Evolutionary conservation across 345 rosid species (phyloP).

Genomic region (Microcos paniculata): DNA sequence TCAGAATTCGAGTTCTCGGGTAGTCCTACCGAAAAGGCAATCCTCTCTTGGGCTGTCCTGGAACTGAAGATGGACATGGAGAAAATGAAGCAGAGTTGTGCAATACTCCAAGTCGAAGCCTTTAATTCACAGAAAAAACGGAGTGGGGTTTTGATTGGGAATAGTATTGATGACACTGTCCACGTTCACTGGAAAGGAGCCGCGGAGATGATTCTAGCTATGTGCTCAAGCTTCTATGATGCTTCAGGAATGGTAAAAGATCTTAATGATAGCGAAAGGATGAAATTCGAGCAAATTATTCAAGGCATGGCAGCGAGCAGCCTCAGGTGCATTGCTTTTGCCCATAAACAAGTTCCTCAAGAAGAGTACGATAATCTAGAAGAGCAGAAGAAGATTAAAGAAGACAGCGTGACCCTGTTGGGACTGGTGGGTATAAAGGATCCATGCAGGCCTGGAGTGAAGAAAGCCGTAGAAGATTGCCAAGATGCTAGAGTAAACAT

Average conservation of each 20-base stretch:
- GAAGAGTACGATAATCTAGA: slow-evolving; percentile 14
- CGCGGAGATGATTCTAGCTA: slow-evolving; percentile 68
- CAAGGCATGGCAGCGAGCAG: slow-evolving; percentile 65
- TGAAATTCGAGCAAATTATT: slow-evolving; percentile 43
- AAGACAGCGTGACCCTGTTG: slow-evolving; percentile 44
- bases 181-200: slow-evolving; percentile 84
- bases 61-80: slow-evolving; percentile 44
- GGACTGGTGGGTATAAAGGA: slow-evolving; percentile 77
- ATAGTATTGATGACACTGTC: slow-evolving; percentile 29
- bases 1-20: slow-evolving; percentile 52
- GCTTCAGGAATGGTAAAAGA: slow-evolving; percentile 38
- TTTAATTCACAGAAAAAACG: slow-evolving; percentile 70
- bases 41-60: slow-evolving; percentile 66
- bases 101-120: slow-evolving; percentile 55
- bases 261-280: slow-evolving; percentile 34
- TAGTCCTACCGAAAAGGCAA: slow-evolving; percentile 72
- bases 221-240: slow-evolving; percentile 59
- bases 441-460: slow-evolving; percentile 66
- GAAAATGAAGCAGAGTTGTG: slow-evolving; percentile 27
- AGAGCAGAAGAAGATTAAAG: slow-evolving; percentile 34
- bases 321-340: slow-evolving; percentile 77
- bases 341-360: slow-evolving; percentile 37
- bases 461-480: slow-evolving; percentile 61
- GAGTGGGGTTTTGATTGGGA: slow-evolving; percentile 55
- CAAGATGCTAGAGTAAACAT: slow-evolving; percentile 64